Base-by-base conservation (phyloP, 495 filamentous ascomycete species). In the Delitschia confertaspora region DNA sequence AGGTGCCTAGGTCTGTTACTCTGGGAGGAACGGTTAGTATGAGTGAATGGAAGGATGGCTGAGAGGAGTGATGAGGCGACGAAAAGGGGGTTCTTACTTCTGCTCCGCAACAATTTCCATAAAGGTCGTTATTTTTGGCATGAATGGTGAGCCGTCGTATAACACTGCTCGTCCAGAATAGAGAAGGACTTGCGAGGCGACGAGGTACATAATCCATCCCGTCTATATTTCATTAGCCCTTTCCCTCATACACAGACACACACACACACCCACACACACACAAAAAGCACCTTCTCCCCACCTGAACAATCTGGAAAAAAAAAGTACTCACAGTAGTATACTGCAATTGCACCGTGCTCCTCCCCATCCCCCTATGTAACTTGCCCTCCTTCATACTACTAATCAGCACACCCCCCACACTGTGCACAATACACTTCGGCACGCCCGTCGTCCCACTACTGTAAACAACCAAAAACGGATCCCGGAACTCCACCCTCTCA, bases 121-220 rank as follows among this genome's bases (percentile, higher is more conserved):
- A 45, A 85, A 74, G 10, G 77, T 69, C 25, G 57, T 65, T 6
- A 74, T 58, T 53, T 78, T 71, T 0, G 83, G 83, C 36, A 76
- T 63, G 60, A 88, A 86, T 3, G 83, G 84, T 3, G 75, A 82
- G 10, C 84, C 83, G 58, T 89, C 84, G 59, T 88, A 89, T 4
- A 86, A 58, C 33, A 89, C 57, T 6, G 73, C 60, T 22, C 73
- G 67, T 0, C 67, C 67, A 6, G 83, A 82, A 18, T 61, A 55
- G 0, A 80, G 54, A 10, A 86, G 64, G 2, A 63, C 60, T 22
- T 63, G 61, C 13, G 82, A 61, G 35, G 67, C 68, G 14, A 70
- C 58, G 22, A 85, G 60, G 60, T 88, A 88, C 83, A 89, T 89
- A 55, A 89, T 88, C 84, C 84, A 89, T 4, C 84, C 83, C 0